phyloP scores from a whole-genome alignment of 805 yeast genomes.

The Saccharomycopsis oosterbeekiorum region DNA sequence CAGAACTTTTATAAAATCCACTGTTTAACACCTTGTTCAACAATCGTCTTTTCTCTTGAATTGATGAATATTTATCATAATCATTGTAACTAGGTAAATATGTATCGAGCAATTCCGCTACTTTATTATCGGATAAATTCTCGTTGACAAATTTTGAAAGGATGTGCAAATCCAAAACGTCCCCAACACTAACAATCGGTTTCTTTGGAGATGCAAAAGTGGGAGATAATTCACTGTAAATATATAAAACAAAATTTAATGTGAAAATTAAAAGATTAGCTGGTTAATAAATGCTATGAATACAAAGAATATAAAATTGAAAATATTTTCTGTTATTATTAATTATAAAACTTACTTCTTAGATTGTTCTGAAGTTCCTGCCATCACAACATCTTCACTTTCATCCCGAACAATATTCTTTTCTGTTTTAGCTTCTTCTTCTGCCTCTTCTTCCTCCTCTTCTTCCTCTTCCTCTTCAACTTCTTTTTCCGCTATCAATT shows the following conservation, averaged over 20 bases:
- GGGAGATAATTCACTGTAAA: neutral
- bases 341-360: neutral
- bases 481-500: constrained; percentile 35
- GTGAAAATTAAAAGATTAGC: neutral
- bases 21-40: constrained; percentile 36
- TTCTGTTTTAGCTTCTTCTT: constrained; percentile 7
- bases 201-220: neutral
- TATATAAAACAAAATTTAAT: neutral
- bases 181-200: neutral
- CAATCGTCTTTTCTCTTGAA: constrained; percentile 25
- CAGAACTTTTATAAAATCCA: constrained; percentile 38
- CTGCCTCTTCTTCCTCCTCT: constrained; percentile 12
- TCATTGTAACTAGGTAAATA: constrained; percentile 32
- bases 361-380: neutral
- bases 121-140: constrained; percentile 25
- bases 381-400: neutral
- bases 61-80: constrained; percentile 16
- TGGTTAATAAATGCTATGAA: neutral
- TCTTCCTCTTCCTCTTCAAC: constrained; percentile 27
- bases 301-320: neutral
- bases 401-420: constrained; percentile 6
- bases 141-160: constrained; percentile 6
- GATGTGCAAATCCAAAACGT: neutral
- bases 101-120: constrained; percentile 27
- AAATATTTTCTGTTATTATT: neutral